Percentiles rank a stretch among this genome's conserved stretches.
phyloP scores from a whole-genome alignment of 257 asterid species.

The Solanum peruvianum region DNA sequence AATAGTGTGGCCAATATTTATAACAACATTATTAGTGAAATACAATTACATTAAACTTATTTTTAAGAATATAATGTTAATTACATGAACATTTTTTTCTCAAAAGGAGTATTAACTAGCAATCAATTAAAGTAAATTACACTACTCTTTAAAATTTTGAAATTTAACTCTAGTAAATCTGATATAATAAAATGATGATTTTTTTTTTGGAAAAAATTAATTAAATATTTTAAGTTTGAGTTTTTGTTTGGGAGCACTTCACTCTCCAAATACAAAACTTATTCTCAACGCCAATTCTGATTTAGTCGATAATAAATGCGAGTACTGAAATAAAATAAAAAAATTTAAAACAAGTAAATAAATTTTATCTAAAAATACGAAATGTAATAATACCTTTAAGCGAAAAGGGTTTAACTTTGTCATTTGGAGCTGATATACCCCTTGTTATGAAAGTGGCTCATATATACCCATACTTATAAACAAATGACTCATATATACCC shows the following conservation, averaged over 20 bases:
- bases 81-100: background rate
- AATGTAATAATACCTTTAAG: background rate
- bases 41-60: background rate
- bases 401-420: too few species aligned
- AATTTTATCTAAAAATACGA: background rate
- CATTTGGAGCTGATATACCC: too few species aligned
- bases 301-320: too few species aligned
- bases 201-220: background rate
- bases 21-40: background rate
- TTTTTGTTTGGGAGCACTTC: background rate
- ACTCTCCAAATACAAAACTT: background rate
- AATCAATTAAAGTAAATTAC: background rate
- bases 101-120: background rate
- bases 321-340: accelerated
- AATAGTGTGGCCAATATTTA: background rate
- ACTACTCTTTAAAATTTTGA: background rate
- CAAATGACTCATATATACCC: too few species aligned
- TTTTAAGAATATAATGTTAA: background rate
- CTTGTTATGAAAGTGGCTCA: too few species aligned
- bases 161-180: background rate
- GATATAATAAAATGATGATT: background rate
- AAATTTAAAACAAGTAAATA: background rate
- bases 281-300: accelerated
- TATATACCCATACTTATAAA: too few species aligned
- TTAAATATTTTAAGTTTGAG: background rate